Evolutionary conservation across 2,329 filamentous ascomycete genomes (phyloP).

Genomic region (Venturia effusa): DNA sequence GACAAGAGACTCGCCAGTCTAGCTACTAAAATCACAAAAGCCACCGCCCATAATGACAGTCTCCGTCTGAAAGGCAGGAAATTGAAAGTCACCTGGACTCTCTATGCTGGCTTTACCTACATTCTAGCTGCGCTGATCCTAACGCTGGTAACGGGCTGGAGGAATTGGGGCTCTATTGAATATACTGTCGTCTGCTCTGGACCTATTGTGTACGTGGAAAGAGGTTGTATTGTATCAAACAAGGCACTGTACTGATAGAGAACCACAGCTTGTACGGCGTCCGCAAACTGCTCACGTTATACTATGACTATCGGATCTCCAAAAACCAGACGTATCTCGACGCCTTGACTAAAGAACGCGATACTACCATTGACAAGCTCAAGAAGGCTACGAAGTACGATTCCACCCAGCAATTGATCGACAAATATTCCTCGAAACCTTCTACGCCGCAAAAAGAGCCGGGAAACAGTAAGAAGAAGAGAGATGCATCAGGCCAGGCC

Average conservation of each 20-base stretch:
- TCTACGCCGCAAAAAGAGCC: constrained; percentile 18
- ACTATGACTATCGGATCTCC: constrained; percentile 74
- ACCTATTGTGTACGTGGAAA: constrained; percentile 55
- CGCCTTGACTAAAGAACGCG: constrained; percentile 64
- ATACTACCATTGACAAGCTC: constrained; percentile 82
- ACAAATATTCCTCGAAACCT: constrained; percentile 63
- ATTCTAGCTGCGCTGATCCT: constrained; percentile 76
- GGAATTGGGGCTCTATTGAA: constrained; percentile 65
- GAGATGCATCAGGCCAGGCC: neutral
- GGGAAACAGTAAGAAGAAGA: neutral
- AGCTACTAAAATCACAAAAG: constrained; percentile 68
- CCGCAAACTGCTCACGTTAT: constrained; percentile 53
- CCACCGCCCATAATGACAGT: constrained; percentile 62
- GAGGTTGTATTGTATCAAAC: neutral
- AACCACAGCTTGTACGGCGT: constrained; percentile 62
- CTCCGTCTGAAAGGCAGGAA: constrained; percentile 64
- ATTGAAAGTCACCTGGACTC: constrained; percentile 73
- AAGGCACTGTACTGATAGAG: neutral
- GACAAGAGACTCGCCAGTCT: constrained; percentile 81
- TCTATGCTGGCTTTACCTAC: constrained; percentile 86
- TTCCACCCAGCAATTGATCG: constrained; percentile 80
- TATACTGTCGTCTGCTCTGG: constrained; percentile 69
- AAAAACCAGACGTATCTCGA: constrained; percentile 59
- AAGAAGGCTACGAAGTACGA: constrained; percentile 95
- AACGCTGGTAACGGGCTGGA: constrained; percentile 73